Percentiles rank a stretch among this genome's conserved stretches.
phyloP scores from a whole-genome alignment of 805 yeast species.

The Naumovozyma baii region DNA sequence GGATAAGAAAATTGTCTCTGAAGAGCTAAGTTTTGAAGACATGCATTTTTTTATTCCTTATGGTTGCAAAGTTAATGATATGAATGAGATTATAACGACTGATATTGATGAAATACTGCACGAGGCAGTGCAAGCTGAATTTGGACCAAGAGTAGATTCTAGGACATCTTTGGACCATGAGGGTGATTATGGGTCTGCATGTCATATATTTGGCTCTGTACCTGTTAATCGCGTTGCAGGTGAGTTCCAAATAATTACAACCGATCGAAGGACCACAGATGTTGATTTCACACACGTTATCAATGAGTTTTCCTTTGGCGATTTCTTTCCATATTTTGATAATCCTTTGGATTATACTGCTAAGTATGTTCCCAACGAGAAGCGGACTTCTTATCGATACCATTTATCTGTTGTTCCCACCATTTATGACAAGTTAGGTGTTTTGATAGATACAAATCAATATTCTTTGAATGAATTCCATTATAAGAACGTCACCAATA shows the following conservation, averaged over 20 bases:
- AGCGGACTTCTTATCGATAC: constrained; percentile 47
- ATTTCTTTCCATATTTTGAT: constrained; percentile 67
- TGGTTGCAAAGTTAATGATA: constrained; percentile 37
- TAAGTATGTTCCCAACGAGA: constrained; percentile 38
- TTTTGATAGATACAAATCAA: constrained; percentile 69
- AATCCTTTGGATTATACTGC: constrained; percentile 77
- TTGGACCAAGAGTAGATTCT: constrained; percentile 34
- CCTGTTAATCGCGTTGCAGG: constrained; percentile 84
- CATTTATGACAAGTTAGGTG: constrained; percentile 54
- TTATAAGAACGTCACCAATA: constrained; percentile 25
- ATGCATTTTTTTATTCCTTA: constrained; percentile 46
- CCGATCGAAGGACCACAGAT: constrained; percentile 51
- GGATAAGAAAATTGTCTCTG: constrained; percentile 72
- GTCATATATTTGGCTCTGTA: constrained; percentile 73
- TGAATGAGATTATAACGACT: constrained; percentile 43
- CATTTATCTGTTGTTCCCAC: constrained; percentile 76
- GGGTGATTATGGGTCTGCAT: constrained; percentile 36
- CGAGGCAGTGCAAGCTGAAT: constrained; percentile 59
- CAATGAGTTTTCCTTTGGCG: constrained; percentile 80
- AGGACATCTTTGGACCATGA: constrained; percentile 17
- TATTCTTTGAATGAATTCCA: constrained; percentile 50
- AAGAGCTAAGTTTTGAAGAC: constrained; percentile 64
- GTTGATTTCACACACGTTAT: constrained; percentile 74
- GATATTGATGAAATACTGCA: constrained; percentile 57
- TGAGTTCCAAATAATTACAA: constrained; percentile 72